These are phyloP conservation scores for Vicia sativa DNA, from an alignment of 306 rosid genomes.

Conservation along the genomic window DNA sequence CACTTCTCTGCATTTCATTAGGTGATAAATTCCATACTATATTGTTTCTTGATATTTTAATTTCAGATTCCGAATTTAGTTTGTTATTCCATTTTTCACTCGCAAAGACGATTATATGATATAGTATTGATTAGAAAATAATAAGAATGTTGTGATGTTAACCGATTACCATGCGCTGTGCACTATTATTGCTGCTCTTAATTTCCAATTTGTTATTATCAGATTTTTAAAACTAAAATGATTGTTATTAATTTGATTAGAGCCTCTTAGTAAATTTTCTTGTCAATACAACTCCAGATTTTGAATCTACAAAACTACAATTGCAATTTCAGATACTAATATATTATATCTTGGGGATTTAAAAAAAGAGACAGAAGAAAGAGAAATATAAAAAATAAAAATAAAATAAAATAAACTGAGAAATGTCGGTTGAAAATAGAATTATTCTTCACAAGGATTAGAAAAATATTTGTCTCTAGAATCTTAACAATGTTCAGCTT, in stretches of 20 bases:
- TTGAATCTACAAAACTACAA: background rate
- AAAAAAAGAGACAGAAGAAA: background rate
- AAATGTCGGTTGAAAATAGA: background rate
- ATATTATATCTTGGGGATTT: too few relatives aligned
- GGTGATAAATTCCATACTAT: background rate
- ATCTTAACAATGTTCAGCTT: too few relatives aligned
- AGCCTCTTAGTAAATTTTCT: too few relatives aligned
- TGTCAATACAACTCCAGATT: background rate
- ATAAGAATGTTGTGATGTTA: background rate
- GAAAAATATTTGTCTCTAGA: too few relatives aligned
- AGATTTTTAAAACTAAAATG: background rate
- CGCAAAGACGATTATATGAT: background rate
- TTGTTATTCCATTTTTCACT: background rate
- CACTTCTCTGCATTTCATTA: constrained; percentile 18
- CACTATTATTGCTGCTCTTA: background rate
- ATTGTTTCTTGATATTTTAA: background rate
- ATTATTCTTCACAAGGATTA: background rate
- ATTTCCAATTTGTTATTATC: background rate
- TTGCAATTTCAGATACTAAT: too few relatives aligned
- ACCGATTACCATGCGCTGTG: background rate
- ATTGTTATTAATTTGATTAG: too few relatives aligned
- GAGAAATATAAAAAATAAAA: background rate
- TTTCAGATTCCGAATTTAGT: constrained; percentile 5
- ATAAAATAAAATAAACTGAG: too few relatives aligned
- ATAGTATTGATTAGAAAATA: background rate